Conservation (phyloP, 371 early-diverging fungal genomes). For the Zychaea mexicana region DNA sequence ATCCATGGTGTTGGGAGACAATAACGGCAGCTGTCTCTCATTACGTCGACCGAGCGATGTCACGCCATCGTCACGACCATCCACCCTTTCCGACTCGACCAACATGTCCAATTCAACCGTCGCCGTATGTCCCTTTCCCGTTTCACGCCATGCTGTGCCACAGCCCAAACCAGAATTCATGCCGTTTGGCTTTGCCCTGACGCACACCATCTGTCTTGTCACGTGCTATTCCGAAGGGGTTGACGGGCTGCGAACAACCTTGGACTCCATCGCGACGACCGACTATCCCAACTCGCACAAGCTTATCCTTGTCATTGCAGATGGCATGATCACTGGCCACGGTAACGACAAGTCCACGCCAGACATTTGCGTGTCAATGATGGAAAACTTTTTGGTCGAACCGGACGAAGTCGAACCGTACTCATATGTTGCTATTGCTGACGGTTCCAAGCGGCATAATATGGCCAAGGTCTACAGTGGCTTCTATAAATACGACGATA, state of each 20-base stretch:
- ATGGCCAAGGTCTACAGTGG: slow-evolving; percentile 95
- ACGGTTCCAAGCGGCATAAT: slow-evolving; percentile 90
- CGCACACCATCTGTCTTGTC: slow-evolving; percentile 76
- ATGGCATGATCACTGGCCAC: slow-evolving; percentile 54
- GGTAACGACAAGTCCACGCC: slow-evolving; percentile 64
- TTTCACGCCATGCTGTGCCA: slow-evolving; percentile 37
- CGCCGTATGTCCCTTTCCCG: slow-evolving; percentile 38
- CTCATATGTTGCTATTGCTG: slow-evolving; percentile 89
- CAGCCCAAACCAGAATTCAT: slow-evolving; percentile 56
- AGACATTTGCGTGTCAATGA: slow-evolving; percentile 71
- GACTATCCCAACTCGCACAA: slow-evolving; percentile 27
- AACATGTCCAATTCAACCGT: slow-evolving; percentile 3
- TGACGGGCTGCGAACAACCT: slow-evolving; percentile 88
- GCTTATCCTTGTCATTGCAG: slow-evolving; percentile 47
- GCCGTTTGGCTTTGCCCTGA: slow-evolving; percentile 71
- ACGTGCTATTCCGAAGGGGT: slow-evolving; percentile 94
- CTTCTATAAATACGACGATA: slow-evolving; percentile 70
- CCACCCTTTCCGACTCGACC: slow-evolving; percentile 42
- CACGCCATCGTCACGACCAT: slow-evolving; percentile 34
- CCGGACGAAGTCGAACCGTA: slow-evolving; percentile 53
- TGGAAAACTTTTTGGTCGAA: slow-evolving; percentile 57
- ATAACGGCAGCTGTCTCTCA: slow-evolving; percentile 14
- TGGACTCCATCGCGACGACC: slow-evolving; percentile 88
- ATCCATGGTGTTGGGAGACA: slow-evolving; percentile 3
- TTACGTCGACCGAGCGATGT: slow-evolving; percentile 26